phyloP scores from a whole-genome alignment of 495 filamentous ascomycete genomes.

The Podospora pseudocomata region DNA sequence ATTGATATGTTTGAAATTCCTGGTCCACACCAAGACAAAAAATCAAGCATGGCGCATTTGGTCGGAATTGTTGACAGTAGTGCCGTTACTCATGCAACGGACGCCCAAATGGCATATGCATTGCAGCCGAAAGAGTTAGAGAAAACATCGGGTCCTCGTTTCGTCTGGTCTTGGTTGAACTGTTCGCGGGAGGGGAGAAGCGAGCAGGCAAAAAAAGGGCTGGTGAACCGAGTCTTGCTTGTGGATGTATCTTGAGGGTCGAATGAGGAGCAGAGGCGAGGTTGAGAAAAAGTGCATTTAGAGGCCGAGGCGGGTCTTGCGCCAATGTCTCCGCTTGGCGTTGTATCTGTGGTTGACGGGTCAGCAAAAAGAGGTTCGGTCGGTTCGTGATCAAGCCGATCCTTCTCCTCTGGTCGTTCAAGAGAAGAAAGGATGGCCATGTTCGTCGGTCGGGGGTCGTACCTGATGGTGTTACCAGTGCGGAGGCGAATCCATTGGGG shows the following conservation, averaged over 20 bases:
- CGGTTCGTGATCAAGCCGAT: background rate
- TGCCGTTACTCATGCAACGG: background rate
- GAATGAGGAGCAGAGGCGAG: constrained; percentile 24
- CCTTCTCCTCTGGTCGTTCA: background rate
- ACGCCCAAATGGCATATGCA: background rate
- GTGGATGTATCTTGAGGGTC: constrained; percentile 24
- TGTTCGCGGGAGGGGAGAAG: background rate
- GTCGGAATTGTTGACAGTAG: background rate
- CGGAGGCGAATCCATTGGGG: constrained; percentile 99
- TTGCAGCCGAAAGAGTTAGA: background rate
- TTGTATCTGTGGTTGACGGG: constrained; percentile 73
- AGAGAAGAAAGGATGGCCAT: background rate
- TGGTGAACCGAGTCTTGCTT: constrained; percentile 7
- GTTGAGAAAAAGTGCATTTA: constrained; percentile 50
- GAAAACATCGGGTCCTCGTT: background rate
- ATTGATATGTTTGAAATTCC: background rate
- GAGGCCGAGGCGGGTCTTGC: constrained; percentile 98
- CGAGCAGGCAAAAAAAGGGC: constrained; percentile 16
- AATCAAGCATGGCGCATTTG: background rate
- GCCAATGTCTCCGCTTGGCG: constrained; percentile 99
- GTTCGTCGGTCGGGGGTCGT: constrained; percentile 38
- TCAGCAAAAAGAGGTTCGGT: constrained; percentile 11
- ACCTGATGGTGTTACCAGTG: constrained; percentile 98
- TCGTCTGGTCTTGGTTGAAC: background rate
- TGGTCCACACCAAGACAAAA: background rate